phyloP scores from a whole-genome alignment of 164 flowering plant genomes.

The Brasenia schreberi region DNA sequence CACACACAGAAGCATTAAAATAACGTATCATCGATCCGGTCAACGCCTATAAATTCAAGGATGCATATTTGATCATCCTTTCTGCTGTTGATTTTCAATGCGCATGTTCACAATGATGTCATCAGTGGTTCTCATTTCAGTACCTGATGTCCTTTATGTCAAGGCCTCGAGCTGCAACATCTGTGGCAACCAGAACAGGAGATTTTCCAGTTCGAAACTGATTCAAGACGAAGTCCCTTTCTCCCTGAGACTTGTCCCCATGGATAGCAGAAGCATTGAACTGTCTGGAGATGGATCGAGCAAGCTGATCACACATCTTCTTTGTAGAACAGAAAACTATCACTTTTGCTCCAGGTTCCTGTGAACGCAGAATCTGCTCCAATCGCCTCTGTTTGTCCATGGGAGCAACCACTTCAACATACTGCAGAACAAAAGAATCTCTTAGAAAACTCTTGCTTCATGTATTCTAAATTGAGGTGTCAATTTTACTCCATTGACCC shows the following conservation, averaged over 20 bases:
- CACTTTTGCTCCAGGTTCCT: conserved; percentile 75
- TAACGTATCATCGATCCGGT: background rate
- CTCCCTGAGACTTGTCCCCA: conserved; percentile 86
- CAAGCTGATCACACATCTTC: conserved; percentile 83
- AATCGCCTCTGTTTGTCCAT: conserved; percentile 67
- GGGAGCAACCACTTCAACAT: conserved; percentile 50
- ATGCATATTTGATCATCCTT: too few relatives aligned
- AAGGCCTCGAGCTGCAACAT: conserved; percentile 90
- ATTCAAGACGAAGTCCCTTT: conserved; percentile 65
- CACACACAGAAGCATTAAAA: background rate
- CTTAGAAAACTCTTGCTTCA: too few relatives aligned
- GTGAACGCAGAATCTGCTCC: conserved; percentile 77
- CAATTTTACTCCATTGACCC: too few relatives aligned
- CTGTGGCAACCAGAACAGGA: conserved; percentile 86
- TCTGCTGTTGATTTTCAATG: too few relatives aligned
- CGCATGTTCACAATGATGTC: too few relatives aligned
- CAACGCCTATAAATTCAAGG: too few relatives aligned
- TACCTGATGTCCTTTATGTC: conserved; percentile 89
- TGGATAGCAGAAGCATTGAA: conserved; percentile 92
- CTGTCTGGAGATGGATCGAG: conserved; percentile 45
- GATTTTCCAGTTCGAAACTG: conserved; percentile 66
- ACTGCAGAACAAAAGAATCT: conserved; percentile 18
- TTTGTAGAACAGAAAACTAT: conserved; percentile 85
- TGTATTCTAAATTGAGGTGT: too few relatives aligned
- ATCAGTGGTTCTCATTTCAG: background rate